Base-by-base conservation (phyloP, 2,329 filamentous ascomycete species). In the Diaporthe australafricana region DNA sequence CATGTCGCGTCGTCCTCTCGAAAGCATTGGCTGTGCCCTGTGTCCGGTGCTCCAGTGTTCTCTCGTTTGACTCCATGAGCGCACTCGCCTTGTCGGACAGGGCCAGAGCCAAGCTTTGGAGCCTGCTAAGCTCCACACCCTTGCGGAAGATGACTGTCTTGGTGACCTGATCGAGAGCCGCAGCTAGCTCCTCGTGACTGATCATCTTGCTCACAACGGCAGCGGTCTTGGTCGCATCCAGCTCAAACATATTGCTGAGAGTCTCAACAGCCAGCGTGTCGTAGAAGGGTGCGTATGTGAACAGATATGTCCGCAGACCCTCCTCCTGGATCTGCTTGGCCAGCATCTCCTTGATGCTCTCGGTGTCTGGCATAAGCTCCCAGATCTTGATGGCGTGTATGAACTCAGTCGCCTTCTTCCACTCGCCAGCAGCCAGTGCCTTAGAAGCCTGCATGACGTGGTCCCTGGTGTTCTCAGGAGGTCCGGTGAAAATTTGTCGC, bases 361-460 rank as follows among this genome's bases (percentile, higher is more conserved):
- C 94, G 30, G 93, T 90, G 83, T 96, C 92, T 72, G 95, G 93
- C 90, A 99, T 97, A 76, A 99, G 89, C 70, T 99, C 96, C 96
- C 96, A 99, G 82, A 99, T 99, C 91, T 98, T 99, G 87, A 99
- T 99, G 80, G 92, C 94, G 87, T 96, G 95, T 83, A 99, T 95
- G 83, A 97, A 96, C 74, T 93, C 89, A 27, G 92, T 95, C 20
- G 95, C 93, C 88, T 97, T 97, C 90, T 98, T 98, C 96, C 96
- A 99, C 85, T 99, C 96, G 76, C 97, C 96, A 25, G 95, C 95
- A 40, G 96, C 96, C 74, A 99, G 89, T 66, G 96, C 95, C 87
- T 98, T 98, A 73, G 96, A 98, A 17, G 95, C 96, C 87, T 98
- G 97, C 94, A 99, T 98, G 79, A 99, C 96, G 80, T 98, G 96